These are phyloP conservation scores for Lophium mytilinum DNA, from an alignment of 495 filamentous ascomycete species.

Conservation along the genomic window DNA sequence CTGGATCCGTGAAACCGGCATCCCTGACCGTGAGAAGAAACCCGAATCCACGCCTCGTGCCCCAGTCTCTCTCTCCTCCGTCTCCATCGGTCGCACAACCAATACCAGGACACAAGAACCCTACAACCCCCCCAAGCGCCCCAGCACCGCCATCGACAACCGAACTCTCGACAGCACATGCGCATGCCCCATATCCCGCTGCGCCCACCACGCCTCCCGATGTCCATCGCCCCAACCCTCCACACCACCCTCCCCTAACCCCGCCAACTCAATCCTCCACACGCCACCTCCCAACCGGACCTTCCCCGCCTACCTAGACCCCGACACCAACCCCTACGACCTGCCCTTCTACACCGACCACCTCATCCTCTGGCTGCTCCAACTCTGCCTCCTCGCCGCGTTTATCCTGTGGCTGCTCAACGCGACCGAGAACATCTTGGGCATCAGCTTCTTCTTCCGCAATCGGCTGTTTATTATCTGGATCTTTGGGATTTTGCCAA, in stretches of 20 bases:
- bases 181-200: neutral
- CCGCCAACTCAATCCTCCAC: neutral
- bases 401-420: conserved; percentile 10
- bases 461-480: conserved; percentile 13
- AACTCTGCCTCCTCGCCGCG: conserved; percentile 3
- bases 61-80: neutral
- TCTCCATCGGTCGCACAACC: neutral
- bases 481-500: conserved; percentile 5
- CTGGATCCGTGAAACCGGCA: neutral
- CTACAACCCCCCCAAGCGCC: too few species aligned
- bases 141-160: too few species aligned
- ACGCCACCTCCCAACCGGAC: neutral
- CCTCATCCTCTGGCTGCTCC: conserved; percentile 5
- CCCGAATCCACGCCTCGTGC: neutral
- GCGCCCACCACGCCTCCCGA: conserved; percentile 4
- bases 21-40: too few species aligned
- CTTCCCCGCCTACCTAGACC: neutral
- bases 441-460: conserved; percentile 7
- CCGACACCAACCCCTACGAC: conserved; percentile 1
- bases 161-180: too few species aligned
- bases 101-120: neutral
- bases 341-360: conserved; percentile 1
- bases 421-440: conserved; percentile 5
- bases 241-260: neutral
- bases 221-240: neutral